Evolutionary conservation across 2,329 filamentous ascomycete species (phyloP).

Genomic region (Pezizomycotina sp.): DNA sequence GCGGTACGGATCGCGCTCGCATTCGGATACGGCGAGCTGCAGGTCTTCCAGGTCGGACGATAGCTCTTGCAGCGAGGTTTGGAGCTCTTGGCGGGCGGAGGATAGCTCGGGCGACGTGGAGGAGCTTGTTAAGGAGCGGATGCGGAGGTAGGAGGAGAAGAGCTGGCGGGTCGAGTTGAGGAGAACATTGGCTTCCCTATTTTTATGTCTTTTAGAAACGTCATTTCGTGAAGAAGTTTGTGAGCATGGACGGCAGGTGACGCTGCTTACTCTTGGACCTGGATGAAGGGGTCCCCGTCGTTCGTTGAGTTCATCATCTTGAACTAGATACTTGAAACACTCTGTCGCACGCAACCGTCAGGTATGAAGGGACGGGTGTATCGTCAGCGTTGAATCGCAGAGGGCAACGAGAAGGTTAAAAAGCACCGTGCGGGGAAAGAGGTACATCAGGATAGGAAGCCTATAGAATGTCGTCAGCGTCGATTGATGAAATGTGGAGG

Average conservation of each 20-base stretch:
- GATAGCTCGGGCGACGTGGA: constrained; percentile 68
- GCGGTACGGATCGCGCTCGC: constrained; percentile 71
- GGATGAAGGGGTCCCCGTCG: constrained; percentile 25
- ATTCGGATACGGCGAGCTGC: constrained; percentile 65
- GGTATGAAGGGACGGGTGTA: too few species aligned
- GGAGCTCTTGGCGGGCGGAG: constrained; percentile 55
- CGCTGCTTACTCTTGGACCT: constrained; percentile 25
- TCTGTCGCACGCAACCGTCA: too few species aligned
- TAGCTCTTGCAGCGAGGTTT: constrained; percentile 47
- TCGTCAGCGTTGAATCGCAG: too few species aligned
- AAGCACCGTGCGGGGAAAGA: too few species aligned
- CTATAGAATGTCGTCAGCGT: too few species aligned
- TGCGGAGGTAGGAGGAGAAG: constrained; percentile 88
- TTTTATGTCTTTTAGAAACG: constrained; percentile 5
- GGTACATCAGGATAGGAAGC: too few species aligned
- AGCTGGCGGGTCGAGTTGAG: constrained; percentile 67
- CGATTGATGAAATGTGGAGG: too few species aligned
- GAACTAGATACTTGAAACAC: not conserved
- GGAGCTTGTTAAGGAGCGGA: constrained; percentile 54
- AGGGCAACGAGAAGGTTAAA: too few species aligned
- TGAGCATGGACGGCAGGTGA: constrained; percentile 6
- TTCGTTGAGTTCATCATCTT: constrained; percentile 24
- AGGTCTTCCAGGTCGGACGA: constrained; percentile 79
- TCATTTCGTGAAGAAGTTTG: constrained; percentile 15
- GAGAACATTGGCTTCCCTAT: constrained; percentile 72